Evolutionary conservation across 208 protist genomes (phyloP).

Genomic region (Acanthamoeba pearcei): DNA sequence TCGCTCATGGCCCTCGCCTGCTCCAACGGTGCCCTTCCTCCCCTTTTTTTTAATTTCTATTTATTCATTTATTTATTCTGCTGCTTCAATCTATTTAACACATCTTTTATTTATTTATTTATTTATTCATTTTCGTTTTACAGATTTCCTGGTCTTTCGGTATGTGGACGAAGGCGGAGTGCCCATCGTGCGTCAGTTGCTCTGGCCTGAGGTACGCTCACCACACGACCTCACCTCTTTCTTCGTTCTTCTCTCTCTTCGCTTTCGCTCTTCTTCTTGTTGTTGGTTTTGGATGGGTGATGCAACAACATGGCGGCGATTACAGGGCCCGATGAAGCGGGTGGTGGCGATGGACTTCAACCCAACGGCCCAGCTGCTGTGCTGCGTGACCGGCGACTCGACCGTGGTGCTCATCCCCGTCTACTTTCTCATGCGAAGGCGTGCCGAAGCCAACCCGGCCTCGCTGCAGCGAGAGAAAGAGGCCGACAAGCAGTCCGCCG

Average conservation of each 20-base stretch:
- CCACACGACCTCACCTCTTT: not conserved
- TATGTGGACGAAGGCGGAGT: conserved; percentile 25
- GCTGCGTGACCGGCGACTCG: conserved; percentile 56
- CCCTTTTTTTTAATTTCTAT: not conserved
- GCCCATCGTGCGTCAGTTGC: conserved; percentile 31
- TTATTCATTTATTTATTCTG: not conserved
- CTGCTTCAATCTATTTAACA: too few relatives aligned
- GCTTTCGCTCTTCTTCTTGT: not conserved
- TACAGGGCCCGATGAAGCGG: conserved; percentile 3
- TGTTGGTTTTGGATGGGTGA: not conserved
- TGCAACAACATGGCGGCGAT: not conserved
- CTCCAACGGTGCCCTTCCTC: conserved; percentile 13
- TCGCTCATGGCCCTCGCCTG: conserved; percentile 37
- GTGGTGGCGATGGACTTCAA: conserved; percentile 68
- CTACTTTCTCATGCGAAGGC: conserved; percentile 33
- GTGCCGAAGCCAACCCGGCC: not conserved
- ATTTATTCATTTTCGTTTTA: not conserved
- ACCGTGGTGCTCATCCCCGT: conserved; percentile 38
- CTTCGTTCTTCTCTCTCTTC: not conserved
- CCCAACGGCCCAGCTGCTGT: conserved; percentile 36
- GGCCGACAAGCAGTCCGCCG: not conserved
- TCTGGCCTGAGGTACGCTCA: not conserved
- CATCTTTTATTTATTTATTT: not conserved
- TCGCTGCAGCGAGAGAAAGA: not conserved
- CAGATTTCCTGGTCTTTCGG: conserved; percentile 40